These are phyloP conservation scores for Schwanniomyces vanrijiae DNA, from an alignment of 805 yeast genomes.

Conservation along the genomic window DNA sequence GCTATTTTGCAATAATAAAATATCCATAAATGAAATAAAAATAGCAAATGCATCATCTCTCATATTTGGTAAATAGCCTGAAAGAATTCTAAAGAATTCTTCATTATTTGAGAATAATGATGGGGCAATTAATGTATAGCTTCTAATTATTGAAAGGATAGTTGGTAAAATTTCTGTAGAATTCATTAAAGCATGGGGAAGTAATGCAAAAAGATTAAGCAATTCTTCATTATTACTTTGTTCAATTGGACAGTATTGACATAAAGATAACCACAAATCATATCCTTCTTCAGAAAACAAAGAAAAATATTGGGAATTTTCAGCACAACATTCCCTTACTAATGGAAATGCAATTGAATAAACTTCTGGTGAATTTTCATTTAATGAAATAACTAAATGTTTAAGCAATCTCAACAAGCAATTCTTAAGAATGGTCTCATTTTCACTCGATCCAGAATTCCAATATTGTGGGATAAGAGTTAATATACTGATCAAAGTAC, in stretches of 20 bases:
- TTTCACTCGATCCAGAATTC: constrained; percentile 56
- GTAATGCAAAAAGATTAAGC: constrained; percentile 46
- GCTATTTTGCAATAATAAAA: constrained; percentile 37
- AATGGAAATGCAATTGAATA: constrained; percentile 65
- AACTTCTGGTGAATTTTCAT: constrained; percentile 47
- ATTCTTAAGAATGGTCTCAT: constrained; percentile 39
- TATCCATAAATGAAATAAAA: constrained; percentile 54
- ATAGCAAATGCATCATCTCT: constrained; percentile 69
- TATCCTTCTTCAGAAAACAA: constrained; percentile 82
- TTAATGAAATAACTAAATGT: constrained; percentile 56
- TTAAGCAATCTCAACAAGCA: constrained; percentile 53
- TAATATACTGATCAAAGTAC: constrained; percentile 52
- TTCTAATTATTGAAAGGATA: constrained; percentile 58
- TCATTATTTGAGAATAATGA: constrained; percentile 36
- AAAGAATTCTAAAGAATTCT: constrained; percentile 48
- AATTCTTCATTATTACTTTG: constrained; percentile 36
- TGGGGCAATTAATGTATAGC: constrained; percentile 56
- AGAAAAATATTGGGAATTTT: constrained; percentile 37
- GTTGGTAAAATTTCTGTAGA: constrained; percentile 76
- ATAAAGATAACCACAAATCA: constrained; percentile 74
- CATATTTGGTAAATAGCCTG: constrained; percentile 56
- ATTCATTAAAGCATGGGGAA: constrained; percentile 59
- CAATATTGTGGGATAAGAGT: constrained; percentile 68
- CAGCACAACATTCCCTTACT: constrained; percentile 62
- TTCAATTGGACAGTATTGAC: constrained; percentile 57